Evolutionary conservation across 2,329 filamentous ascomycete species (phyloP), one percentile per base, ranked within the genome.

Genomic region (Xylaria sp.): DNA sequence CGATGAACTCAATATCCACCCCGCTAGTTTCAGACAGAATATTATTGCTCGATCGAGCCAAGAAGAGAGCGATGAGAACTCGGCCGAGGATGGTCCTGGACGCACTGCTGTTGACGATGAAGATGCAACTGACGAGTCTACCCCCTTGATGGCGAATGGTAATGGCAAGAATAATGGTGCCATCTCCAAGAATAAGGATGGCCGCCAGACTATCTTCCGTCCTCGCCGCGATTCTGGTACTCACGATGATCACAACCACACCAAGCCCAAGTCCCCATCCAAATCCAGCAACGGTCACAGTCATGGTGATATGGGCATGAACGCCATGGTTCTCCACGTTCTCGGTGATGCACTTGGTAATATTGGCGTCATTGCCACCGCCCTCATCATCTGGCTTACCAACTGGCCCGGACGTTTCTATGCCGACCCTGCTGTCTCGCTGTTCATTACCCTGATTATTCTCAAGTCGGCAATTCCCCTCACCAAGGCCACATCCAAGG

Each of bases 221-320:
- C 73, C 74, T 30, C 73, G 78, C 44, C 72, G 77, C 18, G 81
- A 83, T 65, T 85, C 82, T 6, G 79, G 76, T 9, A 73, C 82
- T 54, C 91, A 96, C 73, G 78, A 81, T 48, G 79, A 83, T 56
- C 93, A 97, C 75, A 91, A 92, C 70, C 94, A 97, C 73, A 87
- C 81, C 59, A 84, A 92, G 66, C 88, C 90, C 1, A 86, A 78
- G 39, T 65, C 68, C 61, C 81, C 84, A 61, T 65, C 68, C 61
- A 81, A 84, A 61, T 65, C 68, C 0, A 70, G 68, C 63, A 69
- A 70, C 57, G 66, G 68, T 23, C 82, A 84, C 62, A 83, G 86
- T 34, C 85, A 89, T 66, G 87, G 79, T 60, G 92, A 99, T 71
- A 88, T 99, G 79, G 96, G 96, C 74, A 97, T 99, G 93, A 90